Evolutionary conservation across 345 rosid species (phyloP), one percentile per base, ranked within the genome.

Genomic region (Eucalyptus polyanthemos): DNA sequence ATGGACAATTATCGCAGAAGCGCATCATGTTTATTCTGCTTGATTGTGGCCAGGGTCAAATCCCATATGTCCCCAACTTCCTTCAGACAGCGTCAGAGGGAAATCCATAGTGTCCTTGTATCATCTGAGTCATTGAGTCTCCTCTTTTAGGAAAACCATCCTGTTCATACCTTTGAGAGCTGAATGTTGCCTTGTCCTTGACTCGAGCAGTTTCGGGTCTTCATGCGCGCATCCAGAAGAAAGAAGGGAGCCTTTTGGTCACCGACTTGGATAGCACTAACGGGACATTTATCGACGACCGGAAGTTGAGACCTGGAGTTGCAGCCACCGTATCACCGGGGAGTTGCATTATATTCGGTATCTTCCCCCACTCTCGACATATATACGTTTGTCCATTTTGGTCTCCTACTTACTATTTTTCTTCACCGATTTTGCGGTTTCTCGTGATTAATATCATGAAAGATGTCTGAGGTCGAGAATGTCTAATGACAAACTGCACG

Each of bases 251-350:
- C 62, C 97, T 98, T 87, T 87, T 94, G 89, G 94, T 98, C 25
- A 97, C 94, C 2, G 97, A 98, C 92, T 91, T 97, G 93, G 96
- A 96, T 89, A 96, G 99, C 86, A 98, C 99, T 6, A 98, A 96
- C 40, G 99, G 98, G 56, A 96, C 99, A 22, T 98, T 94, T 92
- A 92, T 98, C 34, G 92, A 95, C 90, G 92, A 95, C 67, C 93
- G 89, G 90, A 94, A 95, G 50, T 90, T 97, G 45, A 93, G 69
- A 60, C 99, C 99, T 51, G 99, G 98, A 88, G 95, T 93, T 88
- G 92, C 90, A 42, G 90, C 93, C 31, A 51, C 91, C 88, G 96
- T 92, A 67, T 81, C 95, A 37, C 90, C 97, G 1, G 99, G 98
- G 62, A 95, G 93, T 50, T 88, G 88, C 86, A 89, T 97, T 93